Evolutionary conservation across 2,329 filamentous ascomycete genomes (phyloP).

Genomic region (Fusarium papillatum): DNA sequence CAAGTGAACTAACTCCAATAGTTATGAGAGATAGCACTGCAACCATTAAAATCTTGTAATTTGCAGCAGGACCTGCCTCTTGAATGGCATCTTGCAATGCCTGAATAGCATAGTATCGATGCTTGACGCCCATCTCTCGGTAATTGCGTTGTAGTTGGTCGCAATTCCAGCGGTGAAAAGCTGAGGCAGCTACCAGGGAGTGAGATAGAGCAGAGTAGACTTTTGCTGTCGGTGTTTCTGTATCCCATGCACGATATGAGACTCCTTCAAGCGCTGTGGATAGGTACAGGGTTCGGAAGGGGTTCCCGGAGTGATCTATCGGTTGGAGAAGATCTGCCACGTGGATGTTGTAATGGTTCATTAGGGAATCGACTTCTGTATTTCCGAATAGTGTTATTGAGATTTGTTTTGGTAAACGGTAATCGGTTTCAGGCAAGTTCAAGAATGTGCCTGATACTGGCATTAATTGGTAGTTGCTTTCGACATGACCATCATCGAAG

Average conservation of each 20-base stretch:
- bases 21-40: background rate
- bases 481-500: background rate
- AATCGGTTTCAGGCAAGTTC: background rate
- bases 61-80: background rate
- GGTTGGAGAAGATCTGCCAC: conserved; percentile 27
- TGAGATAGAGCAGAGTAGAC: conserved; percentile 22
- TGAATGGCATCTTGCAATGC: background rate
- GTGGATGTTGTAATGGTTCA: conserved; percentile 24
- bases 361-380: background rate
- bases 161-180: conserved; percentile 2
- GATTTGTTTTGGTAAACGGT: background rate
- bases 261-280: conserved; percentile 18
- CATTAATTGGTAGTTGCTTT: background rate
- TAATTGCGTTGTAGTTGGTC: background rate
- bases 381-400: background rate
- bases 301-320: conserved; percentile 17
- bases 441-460: background rate
- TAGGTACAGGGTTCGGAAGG: conserved; percentile 23
- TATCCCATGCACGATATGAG: background rate
- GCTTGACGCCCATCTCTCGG: background rate
- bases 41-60: background rate
- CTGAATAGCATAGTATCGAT: background rate
- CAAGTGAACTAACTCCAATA: background rate
- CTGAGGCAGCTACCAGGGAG: background rate
- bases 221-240: conserved; percentile 8